Evolutionary conservation across 176 grass and related monocot species (phyloP), one percentile per base, ranked within the genome.

Genomic region (Eleusine indica): DNA sequence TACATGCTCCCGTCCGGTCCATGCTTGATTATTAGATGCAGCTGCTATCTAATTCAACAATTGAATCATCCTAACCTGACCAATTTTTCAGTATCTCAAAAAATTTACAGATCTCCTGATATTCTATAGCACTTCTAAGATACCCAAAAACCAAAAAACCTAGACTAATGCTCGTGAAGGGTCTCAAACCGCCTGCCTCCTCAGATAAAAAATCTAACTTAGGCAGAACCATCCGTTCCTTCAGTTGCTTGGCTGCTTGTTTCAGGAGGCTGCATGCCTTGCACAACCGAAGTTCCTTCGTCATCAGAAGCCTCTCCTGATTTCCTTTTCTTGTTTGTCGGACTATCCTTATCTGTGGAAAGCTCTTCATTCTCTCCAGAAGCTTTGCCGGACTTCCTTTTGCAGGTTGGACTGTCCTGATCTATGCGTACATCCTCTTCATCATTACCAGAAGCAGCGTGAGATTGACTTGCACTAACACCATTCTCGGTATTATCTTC

Each of bases 121-220:
- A 25, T 25, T 25, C 25, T 25, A 25, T 25, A 21, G 18, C 5
- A 42, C 17, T 53, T 82, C 51, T 21, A 74, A 57, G 47, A 28
- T 53, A 13, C 13, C 44, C 7, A 0, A 60, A 21, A 25, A 66
- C 54, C 51, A 19, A 64, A 21, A 2, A 42, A 4, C 5, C 29
- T 74, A 84, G 4, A 22, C 79, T 71, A 70, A 22, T 16, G 41
- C 15, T 32, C 54, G 6, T 72, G 21, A 72, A 25, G 6, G 7
- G 14, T 49, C 56, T 66, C 28, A 58, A 40, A 47, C 71, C 52
- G 7, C 14, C 48, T 16, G 30, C 58, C 44, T 1, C 9, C 43
- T 62, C 71, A 49, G 56, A 17, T 11, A 46, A 66, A 46, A 66
- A 82, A 79, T 83, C 61, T 51, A 83, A 74, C 68, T 47, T 79